A percentile compares a stretch with the other conserved stretches of the same genome.
phyloP scores from a whole-genome alignment of 768 basidiomycete genomes.

The Phaffia tasmanica region DNA sequence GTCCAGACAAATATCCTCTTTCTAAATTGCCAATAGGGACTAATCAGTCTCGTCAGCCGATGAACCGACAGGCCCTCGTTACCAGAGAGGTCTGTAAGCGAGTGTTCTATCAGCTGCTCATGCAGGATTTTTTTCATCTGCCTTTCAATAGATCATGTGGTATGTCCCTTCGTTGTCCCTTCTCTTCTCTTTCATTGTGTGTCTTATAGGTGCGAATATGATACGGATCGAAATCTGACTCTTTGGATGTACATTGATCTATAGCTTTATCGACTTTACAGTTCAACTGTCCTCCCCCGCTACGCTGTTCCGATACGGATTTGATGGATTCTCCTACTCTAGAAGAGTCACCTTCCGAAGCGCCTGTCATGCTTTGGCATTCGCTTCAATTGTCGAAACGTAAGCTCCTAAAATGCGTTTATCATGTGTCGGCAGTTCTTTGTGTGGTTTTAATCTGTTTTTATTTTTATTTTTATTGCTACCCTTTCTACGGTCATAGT shows the following conservation, averaged over 20 bases:
- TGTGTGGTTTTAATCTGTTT: background rate
- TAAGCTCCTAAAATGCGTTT: background rate
- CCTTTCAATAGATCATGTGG: conserved; percentile 26
- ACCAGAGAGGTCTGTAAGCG: conserved; percentile 28
- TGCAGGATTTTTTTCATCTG: conserved; percentile 30
- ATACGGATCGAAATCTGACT: background rate
- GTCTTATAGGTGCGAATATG: background rate
- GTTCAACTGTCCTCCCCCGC: conserved; percentile 20
- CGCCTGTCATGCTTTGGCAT: conserved; percentile 13
- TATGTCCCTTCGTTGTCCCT: background rate
- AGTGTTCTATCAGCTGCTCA: conserved; percentile 28
- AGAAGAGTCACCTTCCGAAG: conserved; percentile 1
- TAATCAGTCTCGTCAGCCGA: background rate
- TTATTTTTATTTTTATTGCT: background rate
- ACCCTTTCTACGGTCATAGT: background rate
- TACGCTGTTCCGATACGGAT: conserved; percentile 16
- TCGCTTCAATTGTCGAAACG: conserved; percentile 15
- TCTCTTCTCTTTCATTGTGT: conserved; percentile 15
- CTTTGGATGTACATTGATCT: background rate
- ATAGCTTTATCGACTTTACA: conserved; percentile 15
- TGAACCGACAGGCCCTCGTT: conserved; percentile 20
- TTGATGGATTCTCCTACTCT: conserved; percentile 11
- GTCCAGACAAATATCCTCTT: conserved; percentile 24
- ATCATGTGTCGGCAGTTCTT: background rate
- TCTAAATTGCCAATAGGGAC: background rate